Evolutionary conservation across 257 asterid genomes (phyloP).

Genomic region (Lycium barbarum): DNA sequence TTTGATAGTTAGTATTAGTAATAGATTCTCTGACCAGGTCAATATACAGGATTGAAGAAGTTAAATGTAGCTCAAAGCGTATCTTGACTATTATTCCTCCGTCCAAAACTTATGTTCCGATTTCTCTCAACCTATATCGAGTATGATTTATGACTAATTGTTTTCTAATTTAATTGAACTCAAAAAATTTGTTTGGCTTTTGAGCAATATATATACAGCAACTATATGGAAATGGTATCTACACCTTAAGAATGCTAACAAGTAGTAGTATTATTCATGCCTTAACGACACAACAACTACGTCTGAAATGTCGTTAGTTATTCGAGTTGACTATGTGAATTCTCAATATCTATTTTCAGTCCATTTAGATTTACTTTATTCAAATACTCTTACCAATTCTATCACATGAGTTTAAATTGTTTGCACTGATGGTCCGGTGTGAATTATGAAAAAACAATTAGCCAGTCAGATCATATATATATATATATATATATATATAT

Average conservation of each 20-base stretch:
- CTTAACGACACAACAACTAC: neutral
- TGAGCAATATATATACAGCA: neutral
- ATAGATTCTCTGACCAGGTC: conserved; percentile 15
- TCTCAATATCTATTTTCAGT: neutral
- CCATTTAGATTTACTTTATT: neutral
- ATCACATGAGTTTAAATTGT: too few relatives aligned
- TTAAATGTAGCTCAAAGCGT: neutral
- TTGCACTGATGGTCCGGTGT: neutral
- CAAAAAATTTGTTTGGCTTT: neutral
- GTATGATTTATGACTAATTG: neutral
- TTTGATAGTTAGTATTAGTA: too few relatives aligned
- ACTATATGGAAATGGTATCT: neutral
- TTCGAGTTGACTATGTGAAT: neutral
- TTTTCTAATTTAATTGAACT: neutral
- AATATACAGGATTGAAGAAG: neutral
- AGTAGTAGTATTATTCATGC: neutral
- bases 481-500: too few relatives aligned
- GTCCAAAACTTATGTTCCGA: conserved; percentile 8
- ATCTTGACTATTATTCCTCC: neutral
- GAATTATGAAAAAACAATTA: too few relatives aligned
- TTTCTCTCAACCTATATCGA: neutral
- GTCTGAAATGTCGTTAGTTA: neutral
- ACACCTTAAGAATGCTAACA: neutral
- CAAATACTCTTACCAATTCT: neutral
- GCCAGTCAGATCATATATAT: neutral